Evolutionary conservation across 768 basidiomycete genomes (phyloP), one percentile per base, ranked within the genome.

Genomic region (Dacryopinax primogenitus): DNA sequence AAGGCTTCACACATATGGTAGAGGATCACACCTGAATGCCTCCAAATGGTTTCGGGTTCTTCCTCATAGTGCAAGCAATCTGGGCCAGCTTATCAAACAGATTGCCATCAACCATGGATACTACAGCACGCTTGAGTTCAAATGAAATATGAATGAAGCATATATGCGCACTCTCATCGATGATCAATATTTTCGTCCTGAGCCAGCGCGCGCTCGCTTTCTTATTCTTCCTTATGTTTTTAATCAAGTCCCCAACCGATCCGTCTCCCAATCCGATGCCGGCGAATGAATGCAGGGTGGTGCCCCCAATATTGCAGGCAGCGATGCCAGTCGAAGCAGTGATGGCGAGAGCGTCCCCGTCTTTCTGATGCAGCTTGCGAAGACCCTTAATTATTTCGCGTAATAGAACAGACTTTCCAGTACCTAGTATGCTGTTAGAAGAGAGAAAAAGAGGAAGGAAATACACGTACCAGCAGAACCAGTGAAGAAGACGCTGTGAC

Each of bases 241-340:
- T 75, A 2, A 83, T 78, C 3, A 97, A 80, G 0, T 82, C 76
- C 0, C 86, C 81, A 0, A 82, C 81, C 11, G 73, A 74, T 37
- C 89, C 92, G 1, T 81, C 75, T 1, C 90, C 95, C 0, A 96
- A 76, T 0, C 95, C 95, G 66, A 95, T 88, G 0, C 95, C 94
- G n/a, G 88, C 85, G 72, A 96, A 99, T 0, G 91, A 94, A 73
- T 99, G 95, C 35, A 98, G 82, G 0, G 95, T 98, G 26, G 90
- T 83, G 39, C 96, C 95, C 11, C 95, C 95, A 62, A 99, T 93
- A 69, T 99, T 97, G 74, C 93, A 96, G 3, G 95, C 95, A 6
- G 95, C 95, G 70, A 98, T 96, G 45, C 93, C 93, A 26, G 94
- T 97, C 2, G 92, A 92, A 9, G 96, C 96, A 1, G 95, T 97